phyloP scores from a whole-genome alignment of 2,329 filamentous ascomycete species.

The Aspergillus alliaceus region DNA sequence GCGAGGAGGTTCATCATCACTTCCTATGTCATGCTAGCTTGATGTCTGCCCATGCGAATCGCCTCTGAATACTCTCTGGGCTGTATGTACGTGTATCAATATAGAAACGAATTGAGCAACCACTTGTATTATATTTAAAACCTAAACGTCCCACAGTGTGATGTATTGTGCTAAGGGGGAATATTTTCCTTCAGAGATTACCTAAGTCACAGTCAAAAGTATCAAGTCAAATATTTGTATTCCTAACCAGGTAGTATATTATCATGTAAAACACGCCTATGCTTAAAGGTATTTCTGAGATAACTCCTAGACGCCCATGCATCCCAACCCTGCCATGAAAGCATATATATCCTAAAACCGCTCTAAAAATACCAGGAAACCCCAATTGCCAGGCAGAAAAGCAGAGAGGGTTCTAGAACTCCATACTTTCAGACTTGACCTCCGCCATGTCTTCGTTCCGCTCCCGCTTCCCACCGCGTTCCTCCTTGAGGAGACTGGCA shows the following conservation, averaged over 20 bases:
- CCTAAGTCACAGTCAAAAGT: background rate
- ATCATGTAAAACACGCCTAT: background rate
- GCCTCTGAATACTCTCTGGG: background rate
- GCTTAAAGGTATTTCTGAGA: background rate
- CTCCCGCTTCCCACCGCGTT: constrained; percentile 54
- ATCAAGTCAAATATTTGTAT: background rate
- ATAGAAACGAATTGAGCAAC: constrained; percentile 22
- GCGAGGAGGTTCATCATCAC: background rate
- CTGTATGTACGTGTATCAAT: constrained; percentile 20
- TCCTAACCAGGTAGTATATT: background rate
- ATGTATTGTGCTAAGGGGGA: no score
- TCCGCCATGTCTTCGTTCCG: constrained; percentile 48
- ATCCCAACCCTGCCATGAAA: background rate
- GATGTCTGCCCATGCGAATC: background rate
- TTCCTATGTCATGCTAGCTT: constrained; percentile 3
- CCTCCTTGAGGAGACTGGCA: constrained; percentile 73
- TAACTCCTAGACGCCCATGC: constrained; percentile 7
- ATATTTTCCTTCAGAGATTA: background rate
- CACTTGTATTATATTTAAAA: constrained; percentile 14
- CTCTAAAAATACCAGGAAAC: constrained; percentile 5
- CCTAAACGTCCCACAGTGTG: background rate
- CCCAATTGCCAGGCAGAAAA: background rate
- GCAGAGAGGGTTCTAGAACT: constrained; percentile 56
- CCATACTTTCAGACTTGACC: constrained; percentile 57
- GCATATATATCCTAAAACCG: constrained; percentile 6